phyloP scores from a whole-genome alignment of 176 grass and related monocot genomes.

The Carex scoparia region DNA sequence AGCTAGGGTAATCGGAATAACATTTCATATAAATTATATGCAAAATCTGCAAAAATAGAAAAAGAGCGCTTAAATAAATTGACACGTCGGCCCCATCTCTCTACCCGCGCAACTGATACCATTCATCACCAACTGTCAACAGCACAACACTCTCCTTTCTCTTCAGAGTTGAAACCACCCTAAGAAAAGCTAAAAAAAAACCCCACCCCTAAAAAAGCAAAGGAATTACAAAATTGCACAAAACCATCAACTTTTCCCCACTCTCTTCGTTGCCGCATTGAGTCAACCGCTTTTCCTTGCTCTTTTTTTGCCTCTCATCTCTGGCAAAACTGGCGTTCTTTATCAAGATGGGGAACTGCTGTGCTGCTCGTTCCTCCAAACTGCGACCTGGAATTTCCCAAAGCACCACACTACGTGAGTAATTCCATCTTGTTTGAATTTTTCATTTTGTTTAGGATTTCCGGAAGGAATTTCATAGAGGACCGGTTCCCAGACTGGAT shows the following conservation, averaged over 20 bases:
- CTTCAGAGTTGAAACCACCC: background rate
- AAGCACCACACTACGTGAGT: background rate
- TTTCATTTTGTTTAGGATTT: background rate
- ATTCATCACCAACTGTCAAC: slow-evolving; percentile 23
- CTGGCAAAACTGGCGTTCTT: slow-evolving; percentile 15
- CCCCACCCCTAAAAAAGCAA: background rate
- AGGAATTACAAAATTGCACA: background rate
- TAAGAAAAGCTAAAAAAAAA: slow-evolving; percentile 21
- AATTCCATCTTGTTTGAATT: background rate
- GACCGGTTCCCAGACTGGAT: background rate
- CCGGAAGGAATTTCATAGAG: background rate
- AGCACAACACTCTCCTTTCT: background rate
- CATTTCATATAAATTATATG: background rate
- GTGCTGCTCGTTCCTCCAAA: slow-evolving; percentile 4
- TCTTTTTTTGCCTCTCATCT: background rate
- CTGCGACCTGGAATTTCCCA: background rate
- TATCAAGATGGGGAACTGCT: slow-evolving; percentile 24
- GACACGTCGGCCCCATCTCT: background rate
- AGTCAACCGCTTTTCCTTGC: background rate
- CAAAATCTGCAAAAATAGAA: slow-evolving; percentile 13
- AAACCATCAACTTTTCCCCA: background rate
- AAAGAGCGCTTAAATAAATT: slow-evolving; percentile 3
- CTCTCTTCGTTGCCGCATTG: slow-evolving; percentile 7
- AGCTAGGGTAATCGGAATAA: background rate
- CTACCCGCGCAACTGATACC: background rate